These are phyloP conservation scores for Coleophoma cylindrospora DNA, from an alignment of 2,329 filamentous ascomycete species.

Conservation along the genomic window DNA sequence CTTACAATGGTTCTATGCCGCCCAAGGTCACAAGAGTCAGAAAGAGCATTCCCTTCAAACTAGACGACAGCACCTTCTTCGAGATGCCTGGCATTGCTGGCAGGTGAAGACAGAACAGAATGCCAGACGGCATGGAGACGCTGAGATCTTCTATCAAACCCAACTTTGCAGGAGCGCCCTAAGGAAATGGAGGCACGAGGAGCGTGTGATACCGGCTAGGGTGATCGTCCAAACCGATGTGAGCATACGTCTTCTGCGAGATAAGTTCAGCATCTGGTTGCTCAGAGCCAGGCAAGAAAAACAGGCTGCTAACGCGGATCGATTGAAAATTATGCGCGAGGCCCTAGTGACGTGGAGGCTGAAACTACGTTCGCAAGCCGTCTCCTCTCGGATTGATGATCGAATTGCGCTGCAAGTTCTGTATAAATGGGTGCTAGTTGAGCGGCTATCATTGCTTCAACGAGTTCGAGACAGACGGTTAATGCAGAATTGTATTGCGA, in stretches of 20 bases:
- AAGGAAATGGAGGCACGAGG: conserved; percentile 20
- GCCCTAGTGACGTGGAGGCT: conserved; percentile 60
- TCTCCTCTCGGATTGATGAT: conserved; percentile 48
- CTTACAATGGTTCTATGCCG: conserved; percentile 16
- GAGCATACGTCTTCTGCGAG: conserved; percentile 37
- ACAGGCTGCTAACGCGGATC: conserved; percentile 44
- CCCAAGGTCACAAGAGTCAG: conserved; percentile 12
- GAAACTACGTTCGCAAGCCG: conserved; percentile 44
- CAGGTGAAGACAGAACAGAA: conserved; percentile 9
- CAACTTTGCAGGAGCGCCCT: conserved; percentile 10
- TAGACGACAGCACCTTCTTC: conserved; percentile 11
- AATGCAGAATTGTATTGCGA: conserved; percentile 31
- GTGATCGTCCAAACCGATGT: conserved; percentile 36
- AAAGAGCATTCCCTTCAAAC: conserved; percentile 14
- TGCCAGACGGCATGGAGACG: conserved; percentile 8
- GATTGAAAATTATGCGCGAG: conserved; percentile 46
- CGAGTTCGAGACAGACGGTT: conserved; percentile 33
- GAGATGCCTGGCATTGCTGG: conserved; percentile 17
- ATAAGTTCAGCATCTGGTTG: conserved; percentile 44
- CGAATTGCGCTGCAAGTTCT: conserved; percentile 49
- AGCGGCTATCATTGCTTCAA: conserved; percentile 26
- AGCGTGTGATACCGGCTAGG: conserved; percentile 18
- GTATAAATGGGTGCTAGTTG: conserved; percentile 57
- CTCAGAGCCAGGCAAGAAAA: conserved; percentile 35
- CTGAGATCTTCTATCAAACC: conserved; percentile 7